Conservation (phyloP, 768 basidiomycete genomes). For the Candolleomyces efflorescens region DNA sequence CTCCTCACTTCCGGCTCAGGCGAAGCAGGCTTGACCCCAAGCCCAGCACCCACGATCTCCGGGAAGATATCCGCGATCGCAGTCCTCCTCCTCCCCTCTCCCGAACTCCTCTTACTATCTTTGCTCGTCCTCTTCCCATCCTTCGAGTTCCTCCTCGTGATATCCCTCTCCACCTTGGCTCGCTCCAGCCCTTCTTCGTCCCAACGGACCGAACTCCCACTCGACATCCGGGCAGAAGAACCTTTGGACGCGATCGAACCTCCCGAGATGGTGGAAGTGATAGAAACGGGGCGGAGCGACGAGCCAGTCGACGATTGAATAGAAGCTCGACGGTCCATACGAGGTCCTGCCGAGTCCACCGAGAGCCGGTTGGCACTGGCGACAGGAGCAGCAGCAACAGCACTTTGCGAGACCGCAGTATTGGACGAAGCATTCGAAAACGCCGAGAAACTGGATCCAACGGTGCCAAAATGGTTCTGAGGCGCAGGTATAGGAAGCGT, state of each 20-base stretch:
- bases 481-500: not conserved
- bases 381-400: too few relatives aligned
- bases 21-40: conserved; percentile 9
- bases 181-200: conserved; percentile 31
- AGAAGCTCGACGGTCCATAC: conserved; percentile 20
- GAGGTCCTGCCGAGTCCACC: conserved; percentile 21
- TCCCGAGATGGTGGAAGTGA: conserved; percentile 25
- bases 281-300: conserved; percentile 29
- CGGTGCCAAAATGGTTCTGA: conserved; percentile 18
- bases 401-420: too few relatives aligned
- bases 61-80: conserved; percentile 61
- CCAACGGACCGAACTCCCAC: conserved; percentile 35
- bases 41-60: conserved; percentile 19
- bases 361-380: conserved; percentile 6
- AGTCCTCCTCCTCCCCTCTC: conserved; percentile 50
- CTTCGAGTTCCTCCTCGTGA: not conserved
- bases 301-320: conserved; percentile 29
- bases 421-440: conserved; percentile 2
- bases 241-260: conserved; percentile 34
- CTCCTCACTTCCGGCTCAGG: conserved; percentile 4
- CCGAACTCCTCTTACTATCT: conserved; percentile 39
- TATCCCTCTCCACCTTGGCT: conserved; percentile 19
- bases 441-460: not conserved
- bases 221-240: conserved; percentile 51
- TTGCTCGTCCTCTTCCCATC: conserved; percentile 23